Evolutionary conservation across 306 rosid species (phyloP).

Genomic region (Clitoria ternatea): DNA sequence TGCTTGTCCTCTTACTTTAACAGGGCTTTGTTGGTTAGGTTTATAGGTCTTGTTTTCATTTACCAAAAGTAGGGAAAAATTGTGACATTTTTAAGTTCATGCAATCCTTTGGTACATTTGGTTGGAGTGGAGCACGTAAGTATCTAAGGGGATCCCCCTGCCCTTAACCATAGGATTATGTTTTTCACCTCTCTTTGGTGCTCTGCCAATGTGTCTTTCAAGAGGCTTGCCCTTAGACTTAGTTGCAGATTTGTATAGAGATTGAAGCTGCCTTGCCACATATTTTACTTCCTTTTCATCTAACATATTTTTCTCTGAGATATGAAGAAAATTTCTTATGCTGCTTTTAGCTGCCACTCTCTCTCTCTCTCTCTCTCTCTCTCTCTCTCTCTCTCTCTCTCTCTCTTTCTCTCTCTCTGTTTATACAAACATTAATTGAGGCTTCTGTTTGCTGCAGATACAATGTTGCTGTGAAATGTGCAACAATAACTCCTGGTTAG

Average conservation of each 20-base stretch:
- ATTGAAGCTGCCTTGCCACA: neutral
- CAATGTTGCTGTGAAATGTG: constrained; percentile 96
- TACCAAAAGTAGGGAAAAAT: neutral
- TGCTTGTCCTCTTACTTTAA: neutral
- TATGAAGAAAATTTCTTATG: neutral
- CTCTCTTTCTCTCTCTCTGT: no score
- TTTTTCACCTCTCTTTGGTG: neutral
- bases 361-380: neutral
- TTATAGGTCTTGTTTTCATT: neutral
- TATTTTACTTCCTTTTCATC: neutral
- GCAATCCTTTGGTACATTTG: neutral
- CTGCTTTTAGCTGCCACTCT: neutral
- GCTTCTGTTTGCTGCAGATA: constrained; percentile 48
- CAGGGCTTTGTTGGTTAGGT: neutral
- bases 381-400: neutral
- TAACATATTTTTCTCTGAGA: neutral
- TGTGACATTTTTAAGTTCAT: constrained; percentile 4
- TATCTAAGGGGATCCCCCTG: neutral
- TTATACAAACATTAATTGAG: no score
- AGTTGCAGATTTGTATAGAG: neutral
- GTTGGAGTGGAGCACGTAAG: neutral
- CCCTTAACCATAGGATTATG: neutral
- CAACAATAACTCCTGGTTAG: constrained; percentile 96
- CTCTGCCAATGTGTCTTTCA: neutral
- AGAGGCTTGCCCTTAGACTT: neutral